Base-by-base conservation (phyloP, 1,139 yeast genomes). In the Candida freyschussii region DNA sequence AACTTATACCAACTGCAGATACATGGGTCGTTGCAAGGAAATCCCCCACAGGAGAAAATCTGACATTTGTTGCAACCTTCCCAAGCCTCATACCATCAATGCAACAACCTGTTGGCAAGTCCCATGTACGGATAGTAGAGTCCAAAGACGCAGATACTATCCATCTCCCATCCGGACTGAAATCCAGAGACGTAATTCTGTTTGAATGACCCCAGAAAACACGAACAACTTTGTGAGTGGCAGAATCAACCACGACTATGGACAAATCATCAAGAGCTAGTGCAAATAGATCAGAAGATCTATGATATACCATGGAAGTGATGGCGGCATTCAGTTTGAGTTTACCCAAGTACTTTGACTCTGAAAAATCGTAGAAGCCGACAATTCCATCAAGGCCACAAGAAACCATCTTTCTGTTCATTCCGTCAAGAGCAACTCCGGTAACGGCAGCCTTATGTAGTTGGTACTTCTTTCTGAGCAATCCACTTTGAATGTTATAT, bases 161-260 rank as follows among this genome's bases (percentile, higher is more conserved):
- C 97, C 97, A 93, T 57, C 97, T 75, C 24, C 96, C 97, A 57
- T 89, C 94, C 4, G 96, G 95, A 7, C 95, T 80, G 52, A 91
- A 91, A 55, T 86, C 97, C 58, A 91, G 61, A 1, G 86, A 73
- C 0, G 97, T 87, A 44, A 93, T 80, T 53, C 96, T 70, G 59
- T 89, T 89, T 13, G 81, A 69, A 55, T 93, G 98, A 4, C 98
- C 98, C 66, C 79, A 79, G 37, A 93, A 66, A 38, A 82, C 83
- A 67, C 99, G 79, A 20, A 93, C 93, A 25, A 85, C 72, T 50
- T 74, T 79, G 52, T 78, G 85, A 2, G 97, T 85, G 4, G 75
- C 73, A 1, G 80, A 74, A 57, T 93, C 99, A 38, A 93, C 63
- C 5, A 93, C 78, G 4, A 84, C 82, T 32, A 93, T 77, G 5